These are phyloP conservation scores for Ilex paraguariensis DNA, from an alignment of 305 asterid genomes.

Conservation along the genomic window DNA sequence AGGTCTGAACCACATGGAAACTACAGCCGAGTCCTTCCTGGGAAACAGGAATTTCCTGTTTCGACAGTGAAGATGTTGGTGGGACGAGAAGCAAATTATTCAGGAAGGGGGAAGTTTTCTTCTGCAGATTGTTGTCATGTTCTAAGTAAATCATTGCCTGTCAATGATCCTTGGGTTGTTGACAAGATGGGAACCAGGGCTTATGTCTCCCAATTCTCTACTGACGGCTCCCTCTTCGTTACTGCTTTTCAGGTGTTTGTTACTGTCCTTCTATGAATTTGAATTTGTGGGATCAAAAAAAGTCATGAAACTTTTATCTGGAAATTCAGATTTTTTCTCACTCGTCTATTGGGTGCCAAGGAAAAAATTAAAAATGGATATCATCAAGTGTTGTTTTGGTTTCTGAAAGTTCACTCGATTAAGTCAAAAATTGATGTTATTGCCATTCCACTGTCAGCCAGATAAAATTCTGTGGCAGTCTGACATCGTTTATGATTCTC, in stretches of 20 bases:
- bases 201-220: constrained; percentile 80
- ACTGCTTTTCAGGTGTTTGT: constrained; percentile 84
- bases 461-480: neutral
- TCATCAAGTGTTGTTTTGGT: too few species aligned
- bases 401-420: too few species aligned
- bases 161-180: constrained; percentile 61
- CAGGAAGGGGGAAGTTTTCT: constrained; percentile 65
- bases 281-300: too few species aligned
- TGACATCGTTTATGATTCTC: neutral
- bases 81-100: constrained; percentile 68
- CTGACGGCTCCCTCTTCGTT: constrained; percentile 71
- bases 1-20: constrained; percentile 55
- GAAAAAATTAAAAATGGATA: too few species aligned
- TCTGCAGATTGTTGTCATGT: constrained; percentile 65
- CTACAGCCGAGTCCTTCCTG: constrained; percentile 36
- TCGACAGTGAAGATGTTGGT: constrained; percentile 71
- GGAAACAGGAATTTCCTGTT: constrained; percentile 44
- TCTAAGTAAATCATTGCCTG: constrained; percentile 67
- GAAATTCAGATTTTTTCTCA: too few species aligned
- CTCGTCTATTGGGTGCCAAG: too few species aligned
- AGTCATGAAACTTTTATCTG: too few species aligned
- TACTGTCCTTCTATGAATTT: too few species aligned
- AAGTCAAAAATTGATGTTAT: too few species aligned
- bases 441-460: too few species aligned
- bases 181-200: constrained; percentile 84